A percentile compares a stretch with the other conserved stretches of the same genome.
These are phyloP conservation scores for Pinus tabuliformis DNA, from an alignment of 75 land plant genomes.

Conservation along the genomic window DNA sequence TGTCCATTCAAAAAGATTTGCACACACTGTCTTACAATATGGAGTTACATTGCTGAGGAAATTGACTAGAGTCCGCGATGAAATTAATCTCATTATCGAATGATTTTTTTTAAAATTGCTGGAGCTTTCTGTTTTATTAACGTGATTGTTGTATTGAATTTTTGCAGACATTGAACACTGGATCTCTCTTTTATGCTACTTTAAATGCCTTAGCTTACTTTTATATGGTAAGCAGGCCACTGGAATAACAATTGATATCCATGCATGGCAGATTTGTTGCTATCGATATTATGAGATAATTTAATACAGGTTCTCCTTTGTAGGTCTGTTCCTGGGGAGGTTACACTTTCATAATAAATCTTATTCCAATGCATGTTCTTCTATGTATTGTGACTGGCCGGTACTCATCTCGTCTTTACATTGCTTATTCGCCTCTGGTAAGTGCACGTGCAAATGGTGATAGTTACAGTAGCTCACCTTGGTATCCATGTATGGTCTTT, in stretches of 20 bases:
- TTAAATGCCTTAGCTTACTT: slow-evolving; percentile 93
- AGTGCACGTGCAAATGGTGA: slow-evolving; percentile 15
- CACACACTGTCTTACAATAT: background rate
- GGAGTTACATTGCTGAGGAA: background rate
- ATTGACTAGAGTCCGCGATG: background rate
- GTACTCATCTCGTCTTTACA: slow-evolving; percentile 90
- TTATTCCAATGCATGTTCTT: slow-evolving; percentile 97
- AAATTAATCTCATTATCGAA: background rate
- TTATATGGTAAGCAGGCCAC: slow-evolving; percentile 81
- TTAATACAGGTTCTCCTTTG: slow-evolving; percentile 4
- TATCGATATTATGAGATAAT: background rate
- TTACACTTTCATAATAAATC: slow-evolving; percentile 96
- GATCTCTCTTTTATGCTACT: slow-evolving; percentile 97
- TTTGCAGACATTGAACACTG: slow-evolving; percentile 96
- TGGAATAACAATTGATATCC: background rate
- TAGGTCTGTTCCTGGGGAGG: slow-evolving; percentile 99
- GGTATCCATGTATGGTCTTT: background rate
- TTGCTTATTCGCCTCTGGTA: slow-evolving; percentile 98
- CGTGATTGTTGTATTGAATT: background rate
- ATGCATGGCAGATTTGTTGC: background rate
- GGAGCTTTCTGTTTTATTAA: background rate
- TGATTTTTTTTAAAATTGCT: background rate
- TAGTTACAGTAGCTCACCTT: background rate
- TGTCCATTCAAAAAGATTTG: background rate
- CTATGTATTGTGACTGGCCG: slow-evolving; percentile 94